Conservation (phyloP, 495 filamentous ascomycete species). For the Evernia prunastri region DNA sequence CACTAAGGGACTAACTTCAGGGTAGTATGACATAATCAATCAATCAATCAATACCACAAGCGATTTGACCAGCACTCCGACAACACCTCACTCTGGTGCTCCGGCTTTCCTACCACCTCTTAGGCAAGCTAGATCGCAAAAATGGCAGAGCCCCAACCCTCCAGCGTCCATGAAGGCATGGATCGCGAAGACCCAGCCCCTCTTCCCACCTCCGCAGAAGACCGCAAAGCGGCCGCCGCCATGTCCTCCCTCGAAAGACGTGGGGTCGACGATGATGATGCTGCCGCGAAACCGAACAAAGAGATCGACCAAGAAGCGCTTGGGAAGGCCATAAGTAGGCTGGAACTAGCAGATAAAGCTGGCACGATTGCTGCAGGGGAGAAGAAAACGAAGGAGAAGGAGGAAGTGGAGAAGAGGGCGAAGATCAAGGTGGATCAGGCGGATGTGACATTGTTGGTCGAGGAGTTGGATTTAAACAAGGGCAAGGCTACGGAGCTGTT, state of each 20-base stretch:
- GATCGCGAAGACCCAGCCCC: conserved; percentile 38
- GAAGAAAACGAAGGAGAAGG: conserved; percentile 39
- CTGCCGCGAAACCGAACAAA: conserved; percentile 44
- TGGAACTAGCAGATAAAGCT: conserved; percentile 41
- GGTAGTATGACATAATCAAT: no score
- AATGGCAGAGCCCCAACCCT: conserved; percentile 58
- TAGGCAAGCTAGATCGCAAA: conserved; percentile 5
- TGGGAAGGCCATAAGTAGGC: conserved; percentile 70
- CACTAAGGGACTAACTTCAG: no score
- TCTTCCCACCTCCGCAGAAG: conserved; percentile 65
- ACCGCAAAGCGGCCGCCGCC: conserved; percentile 85
- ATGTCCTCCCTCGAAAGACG: conserved; percentile 65
- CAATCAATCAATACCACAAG: no score
- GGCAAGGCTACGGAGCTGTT: conserved; percentile 77
- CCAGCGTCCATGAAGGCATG: conserved; percentile 48
- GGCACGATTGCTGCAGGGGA: conserved; percentile 30
- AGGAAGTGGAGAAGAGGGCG: conserved; percentile 44
- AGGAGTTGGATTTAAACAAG: conserved; percentile 74
- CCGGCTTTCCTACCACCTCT: neutral
- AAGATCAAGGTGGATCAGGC: conserved; percentile 57
- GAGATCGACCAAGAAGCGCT: conserved; percentile 76
- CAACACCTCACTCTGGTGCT: conserved; percentile 10
- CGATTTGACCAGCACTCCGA: neutral
- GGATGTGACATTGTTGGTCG: conserved; percentile 63
- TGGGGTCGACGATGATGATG: conserved; percentile 44